Evolutionary conservation across 108 stramenopile species (phyloP).

Genomic region (Tribonema minus): DNA sequence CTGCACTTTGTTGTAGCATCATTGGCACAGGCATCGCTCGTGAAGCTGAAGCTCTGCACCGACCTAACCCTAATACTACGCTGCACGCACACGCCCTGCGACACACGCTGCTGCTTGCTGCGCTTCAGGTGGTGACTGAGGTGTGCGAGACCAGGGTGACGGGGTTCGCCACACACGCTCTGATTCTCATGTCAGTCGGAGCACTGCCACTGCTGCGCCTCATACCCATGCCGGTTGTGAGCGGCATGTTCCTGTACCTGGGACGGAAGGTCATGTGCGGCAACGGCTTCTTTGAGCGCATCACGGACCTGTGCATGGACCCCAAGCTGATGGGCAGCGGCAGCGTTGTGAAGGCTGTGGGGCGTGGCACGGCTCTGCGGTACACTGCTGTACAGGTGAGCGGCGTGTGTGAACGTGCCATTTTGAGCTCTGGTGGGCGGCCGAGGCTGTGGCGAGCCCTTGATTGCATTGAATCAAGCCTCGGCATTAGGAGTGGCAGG

Average conservation of each 20-base stretch:
- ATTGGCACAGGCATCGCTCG: no score
- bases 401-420: no score
- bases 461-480: no score
- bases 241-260: slow-evolving; percentile 87
- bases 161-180: slow-evolving; percentile 80
- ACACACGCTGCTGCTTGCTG: no score
- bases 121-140: not conserved
- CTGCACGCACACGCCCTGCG: no score
- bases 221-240: slow-evolving; percentile 86
- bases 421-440: no score
- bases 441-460: no score
- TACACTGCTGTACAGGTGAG: slow-evolving; percentile 42
- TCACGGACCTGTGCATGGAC: not conserved
- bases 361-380: slow-evolving; percentile 1
- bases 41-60: no score
- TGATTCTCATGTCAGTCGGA: slow-evolving; percentile 70
- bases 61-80: no score
- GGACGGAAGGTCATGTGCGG: slow-evolving; percentile 61
- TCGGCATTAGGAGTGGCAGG: no score
- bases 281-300: slow-evolving; percentile 19
- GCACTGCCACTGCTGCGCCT: slow-evolving; percentile 71
- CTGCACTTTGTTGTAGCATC: no score
- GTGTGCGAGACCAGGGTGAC: slow-evolving; percentile 77
- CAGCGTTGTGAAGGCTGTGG: slow-evolving; percentile 13
- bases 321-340: not conserved